phyloP scores from a whole-genome alignment of 192 early-diverging fungal genomes.

The Rhizophagus sp. region DNA sequence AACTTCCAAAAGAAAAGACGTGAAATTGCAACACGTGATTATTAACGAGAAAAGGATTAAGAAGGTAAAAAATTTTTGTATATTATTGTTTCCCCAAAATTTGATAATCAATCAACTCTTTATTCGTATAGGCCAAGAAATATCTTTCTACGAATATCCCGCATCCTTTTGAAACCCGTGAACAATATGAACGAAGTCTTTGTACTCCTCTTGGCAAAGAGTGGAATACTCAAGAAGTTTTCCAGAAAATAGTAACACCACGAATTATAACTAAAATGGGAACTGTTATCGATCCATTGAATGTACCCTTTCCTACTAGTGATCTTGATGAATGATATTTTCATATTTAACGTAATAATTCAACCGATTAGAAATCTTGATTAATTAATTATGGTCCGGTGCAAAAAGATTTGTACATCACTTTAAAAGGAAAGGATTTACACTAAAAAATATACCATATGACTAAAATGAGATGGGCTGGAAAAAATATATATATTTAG shows the following conservation, averaged over 20 bases:
- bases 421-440: too few relatives aligned
- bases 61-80: slow-evolving; percentile 54
- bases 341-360: not conserved
- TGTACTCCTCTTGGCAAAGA: slow-evolving; percentile 90
- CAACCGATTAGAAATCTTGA: too few relatives aligned
- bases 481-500: too few relatives aligned
- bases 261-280: slow-evolving; percentile 83
- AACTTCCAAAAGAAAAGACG: slow-evolving; percentile 66
- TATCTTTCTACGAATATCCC: slow-evolving; percentile 76
- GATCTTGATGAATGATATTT: slow-evolving; percentile 3
- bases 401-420: too few relatives aligned
- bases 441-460: too few relatives aligned
- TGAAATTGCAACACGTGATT: slow-evolving; percentile 82
- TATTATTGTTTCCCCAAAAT: not conserved
- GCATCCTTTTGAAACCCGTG: slow-evolving; percentile 77
- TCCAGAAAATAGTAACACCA: slow-evolving; percentile 76
- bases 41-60: slow-evolving; percentile 88
- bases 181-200: slow-evolving; percentile 89
- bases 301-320: slow-evolving; percentile 53
- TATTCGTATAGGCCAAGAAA: slow-evolving; percentile 57
- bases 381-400: too few relatives aligned
- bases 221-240: slow-evolving; percentile 85
- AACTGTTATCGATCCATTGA: slow-evolving; percentile 83
- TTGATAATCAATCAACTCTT: not conserved
- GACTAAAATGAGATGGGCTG: too few relatives aligned